Evolutionary conservation across 163 green algal species (phyloP).

Genomic region (Chlamydomonas reinhardtii): DNA sequence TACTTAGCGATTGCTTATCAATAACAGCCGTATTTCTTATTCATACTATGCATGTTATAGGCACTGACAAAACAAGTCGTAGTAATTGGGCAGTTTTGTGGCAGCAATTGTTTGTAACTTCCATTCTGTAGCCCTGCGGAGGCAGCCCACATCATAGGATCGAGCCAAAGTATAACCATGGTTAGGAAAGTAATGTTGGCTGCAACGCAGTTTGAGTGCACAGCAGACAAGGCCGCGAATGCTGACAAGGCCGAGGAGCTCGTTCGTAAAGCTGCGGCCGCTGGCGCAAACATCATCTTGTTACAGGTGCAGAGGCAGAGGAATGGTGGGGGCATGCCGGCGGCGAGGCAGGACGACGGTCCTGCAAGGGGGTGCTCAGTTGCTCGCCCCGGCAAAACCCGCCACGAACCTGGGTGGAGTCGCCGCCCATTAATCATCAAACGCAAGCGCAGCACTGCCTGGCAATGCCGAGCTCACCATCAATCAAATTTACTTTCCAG

Average conservation of each 20-base stretch:
- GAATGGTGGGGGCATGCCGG: too few relatives aligned
- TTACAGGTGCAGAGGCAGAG: slow-evolving; percentile 15
- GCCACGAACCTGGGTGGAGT: not conserved
- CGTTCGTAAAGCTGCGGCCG: slow-evolving; percentile 65
- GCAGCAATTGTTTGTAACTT: too few relatives aligned
- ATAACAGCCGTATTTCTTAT: too few relatives aligned
- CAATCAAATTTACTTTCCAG: too few relatives aligned
- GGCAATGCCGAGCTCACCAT: too few relatives aligned
- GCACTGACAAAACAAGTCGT: too few relatives aligned
- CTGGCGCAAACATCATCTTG: slow-evolving; percentile 79
- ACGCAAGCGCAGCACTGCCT: too few relatives aligned
- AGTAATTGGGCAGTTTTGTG: too few relatives aligned
- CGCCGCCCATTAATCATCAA: too few relatives aligned
- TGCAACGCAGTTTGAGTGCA: slow-evolving; percentile 64
- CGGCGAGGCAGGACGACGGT: not conserved
- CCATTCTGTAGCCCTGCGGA: too few relatives aligned
- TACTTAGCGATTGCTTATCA: not conserved
- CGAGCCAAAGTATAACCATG: not conserved
- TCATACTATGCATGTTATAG: too few relatives aligned
- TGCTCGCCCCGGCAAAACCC: not conserved
- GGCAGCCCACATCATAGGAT: not conserved
- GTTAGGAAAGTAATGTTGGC: slow-evolving; percentile 60
- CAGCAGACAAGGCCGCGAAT: slow-evolving; percentile 52
- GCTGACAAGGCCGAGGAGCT: slow-evolving; percentile 70
- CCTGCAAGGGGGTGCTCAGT: not conserved